These are phyloP conservation scores for Citrus reticulata DNA, from an alignment of 345 rosid genomes.

Conservation along the genomic window DNA sequence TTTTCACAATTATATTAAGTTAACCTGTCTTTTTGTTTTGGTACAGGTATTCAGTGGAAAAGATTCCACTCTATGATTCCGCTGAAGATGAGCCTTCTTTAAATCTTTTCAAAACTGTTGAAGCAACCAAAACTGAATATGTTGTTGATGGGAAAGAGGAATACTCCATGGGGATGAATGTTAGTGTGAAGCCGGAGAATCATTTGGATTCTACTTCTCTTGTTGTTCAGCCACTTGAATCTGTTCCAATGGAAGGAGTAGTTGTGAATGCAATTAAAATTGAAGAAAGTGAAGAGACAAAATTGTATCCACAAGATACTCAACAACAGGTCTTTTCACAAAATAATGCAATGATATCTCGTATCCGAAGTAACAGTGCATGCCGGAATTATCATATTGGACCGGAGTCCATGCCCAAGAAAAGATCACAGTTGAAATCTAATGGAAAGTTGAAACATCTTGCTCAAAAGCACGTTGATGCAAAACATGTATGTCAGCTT, in stretches of 20 bases:
- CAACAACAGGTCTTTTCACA: constrained; percentile 43
- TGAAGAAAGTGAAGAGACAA: constrained; percentile 41
- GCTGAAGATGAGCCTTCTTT: constrained; percentile 85
- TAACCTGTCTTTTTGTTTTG: constrained; percentile 8
- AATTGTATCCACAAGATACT: constrained; percentile 36
- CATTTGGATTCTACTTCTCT: constrained; percentile 38
- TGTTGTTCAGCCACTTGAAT: constrained; percentile 33
- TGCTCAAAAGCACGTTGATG: constrained; percentile 48
- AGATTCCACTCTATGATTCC: constrained; percentile 89
- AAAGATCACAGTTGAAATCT: constrained; percentile 44
- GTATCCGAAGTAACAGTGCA: constrained; percentile 42
- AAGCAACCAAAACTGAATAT: constrained; percentile 20
- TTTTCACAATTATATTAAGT: constrained; percentile 12
- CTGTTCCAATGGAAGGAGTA: constrained; percentile 39
- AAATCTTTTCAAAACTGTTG: constrained; percentile 44
- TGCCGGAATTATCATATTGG: constrained; percentile 42
- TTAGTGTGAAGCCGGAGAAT: constrained; percentile 25
- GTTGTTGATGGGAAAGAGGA: constrained; percentile 29
- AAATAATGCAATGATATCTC: constrained; percentile 57
- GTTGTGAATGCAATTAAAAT: constrained; percentile 37
- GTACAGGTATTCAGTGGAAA: constrained; percentile 83
- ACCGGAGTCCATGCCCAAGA: constrained; percentile 44
- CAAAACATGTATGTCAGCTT: constrained; percentile 48
- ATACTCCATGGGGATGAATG: constrained; percentile 14
- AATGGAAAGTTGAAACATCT: constrained; percentile 51